Conservation (phyloP, 1,284 basidiomycete species). For the Trametes pubescens region DNA sequence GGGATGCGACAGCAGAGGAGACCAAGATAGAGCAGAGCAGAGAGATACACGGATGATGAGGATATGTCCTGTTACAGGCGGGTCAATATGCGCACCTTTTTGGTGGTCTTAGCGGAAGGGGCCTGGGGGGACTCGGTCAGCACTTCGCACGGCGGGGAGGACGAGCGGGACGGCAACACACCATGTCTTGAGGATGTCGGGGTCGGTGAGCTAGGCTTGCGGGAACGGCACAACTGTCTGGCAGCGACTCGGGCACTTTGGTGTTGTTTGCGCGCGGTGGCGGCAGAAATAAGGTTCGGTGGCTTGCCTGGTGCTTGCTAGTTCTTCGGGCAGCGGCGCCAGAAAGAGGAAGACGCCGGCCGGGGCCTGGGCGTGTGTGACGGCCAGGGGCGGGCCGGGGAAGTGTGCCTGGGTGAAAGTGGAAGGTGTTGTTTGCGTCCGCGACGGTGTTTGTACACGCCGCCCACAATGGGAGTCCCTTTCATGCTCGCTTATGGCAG, state of each 20-base stretch:
- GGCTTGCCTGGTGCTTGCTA: slow-evolving; percentile 43
- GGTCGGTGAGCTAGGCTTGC: slow-evolving; percentile 41
- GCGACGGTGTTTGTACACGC: slow-evolving; percentile 13
- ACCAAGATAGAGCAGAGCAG: slow-evolving; percentile 6
- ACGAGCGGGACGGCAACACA: slow-evolving; percentile 44
- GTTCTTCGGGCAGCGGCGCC: slow-evolving; percentile 37
- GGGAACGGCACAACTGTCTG: slow-evolving; percentile 24
- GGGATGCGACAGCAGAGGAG: slow-evolving; percentile 1
- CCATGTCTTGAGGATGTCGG: slow-evolving; percentile 70
- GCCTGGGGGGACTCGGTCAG: slow-evolving; percentile 36
- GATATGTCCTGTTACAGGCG: slow-evolving; percentile 5
- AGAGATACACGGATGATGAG: slow-evolving; percentile 2
- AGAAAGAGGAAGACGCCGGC: neutral
- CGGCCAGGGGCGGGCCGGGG: slow-evolving; percentile 3
- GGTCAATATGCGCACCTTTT: slow-evolving; percentile 45
- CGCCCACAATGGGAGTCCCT: slow-evolving; percentile 37
- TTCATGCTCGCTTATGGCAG: slow-evolving; percentile 28
- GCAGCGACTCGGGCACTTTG: slow-evolving; percentile 39
- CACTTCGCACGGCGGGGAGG: slow-evolving; percentile 19
- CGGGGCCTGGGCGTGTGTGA: slow-evolving; percentile 1
- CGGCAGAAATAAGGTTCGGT: slow-evolving; percentile 45
- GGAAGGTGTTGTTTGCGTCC: slow-evolving; percentile 36
- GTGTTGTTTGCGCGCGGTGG: slow-evolving; percentile 38
- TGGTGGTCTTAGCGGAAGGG: slow-evolving; percentile 46
- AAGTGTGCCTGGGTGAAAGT: slow-evolving; percentile 16